Evolutionary conservation across 129 eudicot genomes (phyloP), one percentile per base, ranked within the genome.

Genomic region (Gnaphalium uliginosum): DNA sequence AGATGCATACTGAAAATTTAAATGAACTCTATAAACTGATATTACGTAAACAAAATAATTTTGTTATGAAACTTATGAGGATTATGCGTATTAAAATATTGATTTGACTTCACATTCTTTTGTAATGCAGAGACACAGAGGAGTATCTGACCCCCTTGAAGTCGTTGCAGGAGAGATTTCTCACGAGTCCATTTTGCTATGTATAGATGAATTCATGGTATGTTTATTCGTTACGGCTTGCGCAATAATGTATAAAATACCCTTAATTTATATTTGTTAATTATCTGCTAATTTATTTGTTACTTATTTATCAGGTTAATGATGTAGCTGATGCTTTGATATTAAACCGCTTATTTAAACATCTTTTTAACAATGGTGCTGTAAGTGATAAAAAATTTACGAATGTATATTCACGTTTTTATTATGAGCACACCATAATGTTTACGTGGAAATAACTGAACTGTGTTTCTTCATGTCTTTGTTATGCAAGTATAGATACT

Each of bases 121-220:
- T 27, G 13, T 27, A 37, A 48, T 76, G 78, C 83, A 93, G 98
- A 90, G 76, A 81, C 98, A 93, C 86, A 88, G 72, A 84, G 98
- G 98, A 61, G 89, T 93, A 72, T 54, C 96, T 46, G 98, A 93
- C 79, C 98, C 98, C 72, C 93, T 93, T 53, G 96, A 93, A 86
- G 92, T 88, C 27, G 96, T 93, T 67, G 98, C 96, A 41, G 96
- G 87, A 48, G 98, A 93, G 77, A 81, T 93, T 62, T 93, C 96
- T 33, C 96, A 93, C 57, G 96, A 93, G 73, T 79, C 98, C 23
- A 66, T 93, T 73, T 86, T 93, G 85, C 64, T 93, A 65, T 93
- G 98, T 72, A 86, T 93, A 24, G 98, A 93, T 66, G 98, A 93
- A 85, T 93, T 90, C 79, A 93, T 93, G 98, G 98, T 93, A 90